phyloP scores from a whole-genome alignment of 2,329 filamentous ascomycete genomes.

The Fusarium cicatricum region DNA sequence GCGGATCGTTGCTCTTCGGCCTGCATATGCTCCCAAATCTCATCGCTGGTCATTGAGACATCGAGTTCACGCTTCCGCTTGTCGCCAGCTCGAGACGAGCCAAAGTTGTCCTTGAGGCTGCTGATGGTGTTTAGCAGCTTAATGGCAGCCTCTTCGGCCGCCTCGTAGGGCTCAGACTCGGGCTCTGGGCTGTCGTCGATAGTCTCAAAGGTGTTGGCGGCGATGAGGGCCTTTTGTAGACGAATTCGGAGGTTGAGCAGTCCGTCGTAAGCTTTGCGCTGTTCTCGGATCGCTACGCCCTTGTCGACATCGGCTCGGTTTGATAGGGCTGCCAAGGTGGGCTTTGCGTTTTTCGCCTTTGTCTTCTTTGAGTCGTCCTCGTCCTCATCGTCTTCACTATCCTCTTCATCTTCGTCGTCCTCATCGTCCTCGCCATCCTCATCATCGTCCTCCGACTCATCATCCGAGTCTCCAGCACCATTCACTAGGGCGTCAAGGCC shows the following conservation, averaged over 20 bases:
- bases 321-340: slow-evolving; percentile 43
- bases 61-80: slow-evolving; percentile 69
- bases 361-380: slow-evolving; percentile 44
- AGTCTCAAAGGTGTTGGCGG: slow-evolving; percentile 75
- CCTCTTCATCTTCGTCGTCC: slow-evolving; percentile 47
- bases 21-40: slow-evolving; percentile 78
- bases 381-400: slow-evolving; percentile 49
- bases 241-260: slow-evolving; percentile 91
- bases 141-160: slow-evolving; percentile 85
- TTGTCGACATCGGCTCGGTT: slow-evolving; percentile 74
- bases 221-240: slow-evolving; percentile 87
- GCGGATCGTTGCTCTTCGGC: slow-evolving; percentile 67
- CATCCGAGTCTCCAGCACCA: slow-evolving; percentile 45
- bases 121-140: slow-evolving; percentile 86
- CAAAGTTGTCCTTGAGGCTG: slow-evolving; percentile 69
- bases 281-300: slow-evolving; percentile 83
- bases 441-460: slow-evolving; percentile 47
- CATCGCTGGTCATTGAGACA: slow-evolving; percentile 64
- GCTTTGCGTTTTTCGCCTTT: slow-evolving; percentile 45
- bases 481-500: slow-evolving; percentile 47
- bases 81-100: slow-evolving; percentile 59
- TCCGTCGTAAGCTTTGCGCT: slow-evolving; percentile 86
- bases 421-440: slow-evolving; percentile 48
- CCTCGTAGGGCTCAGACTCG: slow-evolving; percentile 66
- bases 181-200: slow-evolving; percentile 51